Base-by-base conservation (phyloP, 306 rosid species). In the Delonix regia region DNA sequence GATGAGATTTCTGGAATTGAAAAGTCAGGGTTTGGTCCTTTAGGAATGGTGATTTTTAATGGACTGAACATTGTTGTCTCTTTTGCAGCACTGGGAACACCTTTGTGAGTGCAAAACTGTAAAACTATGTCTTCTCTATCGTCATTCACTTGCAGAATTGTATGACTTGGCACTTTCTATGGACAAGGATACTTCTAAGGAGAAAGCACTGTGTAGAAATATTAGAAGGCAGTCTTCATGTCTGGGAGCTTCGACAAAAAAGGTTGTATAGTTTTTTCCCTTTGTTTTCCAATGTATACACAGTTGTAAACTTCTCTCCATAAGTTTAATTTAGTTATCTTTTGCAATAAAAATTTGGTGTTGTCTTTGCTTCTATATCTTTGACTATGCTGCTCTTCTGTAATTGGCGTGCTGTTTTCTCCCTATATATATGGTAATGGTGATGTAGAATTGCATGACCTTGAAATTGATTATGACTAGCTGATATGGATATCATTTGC, bases 21-120 rank as follows among this genome's bases (percentile, higher is more conserved):
- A 62, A 68, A 27, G 6, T 69, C 21, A 30, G 13, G 13, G 36
- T 19, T 76, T 72, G 57, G 6, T 63, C 47, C 57, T 66, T 53
- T 11, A 7, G 9, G 2, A 64, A 45, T 80, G 70, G 61, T 74
- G 45, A 52, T 63, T 68, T 33, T 77, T 28, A 44, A 24, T 80
- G 72, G 56, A 75, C 80, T 86, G 77, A 83, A 73, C 55, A 41
- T 73, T 39, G 42, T 67, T 87, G 33, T 66, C 57, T 80, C 48
- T 82, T 72, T 13, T 86, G 85, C 93, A 95, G 99, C 99, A 95
- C 28, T 92, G 89, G 89, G 88, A 91, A 80, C 96, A 82, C 82
- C 98, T 95, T 76, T 95, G 99, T 81, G 99, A 95, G 83, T 95
- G 99, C 88, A 87, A 91, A 85, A 81, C 89, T 86, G 79, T 83